Base-by-base conservation (phyloP, 352 stramenopile species). In the Blastocystis hominis region DNA sequence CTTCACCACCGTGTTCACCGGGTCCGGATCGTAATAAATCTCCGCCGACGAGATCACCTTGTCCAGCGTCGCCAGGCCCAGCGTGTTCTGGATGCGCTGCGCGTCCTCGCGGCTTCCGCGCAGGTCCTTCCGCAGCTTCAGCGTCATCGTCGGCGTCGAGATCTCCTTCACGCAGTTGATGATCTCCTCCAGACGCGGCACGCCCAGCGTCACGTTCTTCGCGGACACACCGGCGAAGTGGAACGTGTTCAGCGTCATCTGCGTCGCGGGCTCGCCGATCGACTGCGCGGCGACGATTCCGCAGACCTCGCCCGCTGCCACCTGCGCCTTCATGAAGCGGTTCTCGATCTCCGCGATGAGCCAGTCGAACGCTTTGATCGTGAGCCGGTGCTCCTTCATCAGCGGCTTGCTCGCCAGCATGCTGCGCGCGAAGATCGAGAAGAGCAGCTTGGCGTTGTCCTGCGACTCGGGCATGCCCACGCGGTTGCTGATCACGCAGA, bases 181-280 rank as follows among this genome's bases (percentile, higher is more conserved):
- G 88, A 98, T 97, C 92, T 99, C 97, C 91, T 98, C 98, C 87
- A 99, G 90, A 75, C 97, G 94, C 72, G 97, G 97, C 59, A 99
- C 96, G 93, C 97, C 97, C 42, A 99, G 93, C 50, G 97, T 99
- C 20, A 99, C 96, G 92, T 99, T 99, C 91, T 99, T 99, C 24
- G 96, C 95, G 61, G 94, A 97, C 87, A 99, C 96, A 94, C 96
- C 93, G 88, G 96, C 96, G 90, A 98, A 98, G 91, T 99, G 97
- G 92, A 99, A 99, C 64, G 97, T 99, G 92, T 99, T 99, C 75
- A 99, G 91, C 17, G 97, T 99, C 96, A 99, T 99, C 91, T 99
- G 97, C 50, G 97, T 99, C 69, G 96, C 95, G 30, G 97, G 97
- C 89, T 99, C 96, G 88, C 97, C 97, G 90, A 99, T 98, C 64